Conservation (phyloP, 2,329 filamentous ascomycete genomes). For the Colletotrichum sp. region DNA sequence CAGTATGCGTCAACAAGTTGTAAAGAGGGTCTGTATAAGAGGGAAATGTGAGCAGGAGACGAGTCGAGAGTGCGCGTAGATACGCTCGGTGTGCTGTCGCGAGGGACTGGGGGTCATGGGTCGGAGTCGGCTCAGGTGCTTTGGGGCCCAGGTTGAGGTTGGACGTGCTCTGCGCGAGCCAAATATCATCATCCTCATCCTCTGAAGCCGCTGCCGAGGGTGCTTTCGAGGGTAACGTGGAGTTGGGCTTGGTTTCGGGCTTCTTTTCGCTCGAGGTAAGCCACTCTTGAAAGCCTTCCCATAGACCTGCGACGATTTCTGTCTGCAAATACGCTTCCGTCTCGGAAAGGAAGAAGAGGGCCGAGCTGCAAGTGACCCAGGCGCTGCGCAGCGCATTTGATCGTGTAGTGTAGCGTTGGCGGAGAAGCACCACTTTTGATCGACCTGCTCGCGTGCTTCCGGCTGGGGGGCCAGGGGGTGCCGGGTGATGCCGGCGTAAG, state of each 20-base stretch:
- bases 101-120: slow-evolving; percentile 83
- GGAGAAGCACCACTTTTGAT: slow-evolving; percentile 63
- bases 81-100: slow-evolving; percentile 81
- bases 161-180: slow-evolving; percentile 35
- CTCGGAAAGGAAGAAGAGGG: slow-evolving; percentile 88
- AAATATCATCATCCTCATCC: slow-evolving; percentile 42
- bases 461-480: slow-evolving; percentile 69
- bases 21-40: slow-evolving; percentile 71
- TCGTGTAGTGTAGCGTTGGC: slow-evolving; percentile 68
- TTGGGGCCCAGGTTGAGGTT: slow-evolving; percentile 16
- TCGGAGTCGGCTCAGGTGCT: slow-evolving; percentile 32
- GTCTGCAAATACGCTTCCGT: slow-evolving; percentile 88
- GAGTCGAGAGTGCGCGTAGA: slow-evolving; percentile 69
- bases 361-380: slow-evolving; percentile 89
- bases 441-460: slow-evolving; percentile 67
- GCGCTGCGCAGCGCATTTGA: slow-evolving; percentile 75
- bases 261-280: slow-evolving; percentile 53
- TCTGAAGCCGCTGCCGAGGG: not conserved
- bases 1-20: slow-evolving; percentile 73
- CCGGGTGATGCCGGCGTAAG: slow-evolving; percentile 77
- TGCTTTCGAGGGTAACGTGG: not conserved
- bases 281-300: slow-evolving; percentile 82
- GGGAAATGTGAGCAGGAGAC: slow-evolving; percentile 69
- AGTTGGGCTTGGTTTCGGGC: not conserved
- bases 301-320: slow-evolving; percentile 83